Conservation (phyloP, 495 filamentous ascomycete species). For the Niebla homalea region DNA sequence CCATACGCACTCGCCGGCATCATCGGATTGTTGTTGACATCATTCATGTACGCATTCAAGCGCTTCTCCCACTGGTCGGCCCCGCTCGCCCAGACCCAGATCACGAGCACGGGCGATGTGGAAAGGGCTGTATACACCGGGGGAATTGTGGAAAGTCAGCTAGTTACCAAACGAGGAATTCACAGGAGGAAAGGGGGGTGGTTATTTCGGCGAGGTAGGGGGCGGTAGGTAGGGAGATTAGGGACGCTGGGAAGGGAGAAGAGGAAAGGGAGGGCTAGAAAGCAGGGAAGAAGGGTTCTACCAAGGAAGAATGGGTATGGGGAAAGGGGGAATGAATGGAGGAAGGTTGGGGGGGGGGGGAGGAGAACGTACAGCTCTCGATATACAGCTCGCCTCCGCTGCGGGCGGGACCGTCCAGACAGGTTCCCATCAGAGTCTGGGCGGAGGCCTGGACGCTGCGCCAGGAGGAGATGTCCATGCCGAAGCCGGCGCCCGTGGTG, state of each 20-base stretch:
- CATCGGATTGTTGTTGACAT: neutral
- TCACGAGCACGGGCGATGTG: neutral
- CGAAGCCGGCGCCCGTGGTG: neutral
- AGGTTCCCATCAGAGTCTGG: neutral
- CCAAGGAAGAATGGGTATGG: neutral
- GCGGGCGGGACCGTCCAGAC: neutral
- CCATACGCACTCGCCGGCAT: neutral
- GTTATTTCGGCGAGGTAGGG: neutral
- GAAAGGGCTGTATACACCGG: neutral
- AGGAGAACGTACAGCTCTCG: neutral
- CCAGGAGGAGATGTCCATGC: neutral
- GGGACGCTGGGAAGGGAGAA: too few species aligned
- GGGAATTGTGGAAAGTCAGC: neutral
- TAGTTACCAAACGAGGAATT: neutral
- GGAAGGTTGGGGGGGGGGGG: neutral
- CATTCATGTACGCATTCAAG: conserved; percentile 1
- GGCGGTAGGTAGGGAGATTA: neutral
- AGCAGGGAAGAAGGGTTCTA: neutral
- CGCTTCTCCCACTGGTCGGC: neutral
- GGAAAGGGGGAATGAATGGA: neutral
- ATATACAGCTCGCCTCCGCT: neutral
- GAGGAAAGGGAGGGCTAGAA: too few species aligned
- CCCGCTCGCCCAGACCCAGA: neutral
- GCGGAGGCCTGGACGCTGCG: neutral
- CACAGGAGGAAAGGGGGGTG: neutral